Base-by-base conservation (phyloP, 1,284 basidiomycete genomes). In the Sphaerobolus stellatus region DNA sequence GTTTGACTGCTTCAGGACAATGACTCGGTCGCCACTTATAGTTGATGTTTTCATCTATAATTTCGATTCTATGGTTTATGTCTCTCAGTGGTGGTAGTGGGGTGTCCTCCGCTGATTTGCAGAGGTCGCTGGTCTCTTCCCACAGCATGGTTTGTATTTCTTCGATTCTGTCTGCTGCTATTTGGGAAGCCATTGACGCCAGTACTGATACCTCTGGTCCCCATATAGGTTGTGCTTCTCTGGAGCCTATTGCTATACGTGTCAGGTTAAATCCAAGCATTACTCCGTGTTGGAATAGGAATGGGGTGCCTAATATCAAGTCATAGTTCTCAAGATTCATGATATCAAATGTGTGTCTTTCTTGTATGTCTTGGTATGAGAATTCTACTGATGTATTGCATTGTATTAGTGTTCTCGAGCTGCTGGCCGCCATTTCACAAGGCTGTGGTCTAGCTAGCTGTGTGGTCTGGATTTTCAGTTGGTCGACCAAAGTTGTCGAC, bases 11-110 rank as follows among this genome's bases (percentile, higher is more conserved):
- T 27, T 73, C 65, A 2, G 69, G 68, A 48, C 71, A 74, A 0
- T 54, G 8, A 0, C 64, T 63, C 0, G 65, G 62, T 0, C 67
- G 52, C 69, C 68, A 72, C 0, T 62, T 61, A 38, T 72, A 71
- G 0, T 64, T 49, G 11, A 63, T 63, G 0, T 45, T 47, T 6
- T 61, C 58, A 29, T 75, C 66, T 9, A 74, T 70, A 2, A 75
- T 25, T 0, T 68, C 69, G 0, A 73, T 72, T 0, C 36, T 27
- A 29, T 75, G 72, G 40, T 75, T 74, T 0, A 75, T 69, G 1
- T 50, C 64, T 0, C 62, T 38, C 0, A 74, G 33, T 0, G 69
- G 71, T 0, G 71, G 73, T 22, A 75, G 48, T 0, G 49, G 56
- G 0, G 67, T 71, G 0, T 68, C 62, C 0, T 44, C 57, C 0